Evolutionary conservation across 441 rosid genomes (phyloP).

Genomic region (Mallotus japonicus): DNA sequence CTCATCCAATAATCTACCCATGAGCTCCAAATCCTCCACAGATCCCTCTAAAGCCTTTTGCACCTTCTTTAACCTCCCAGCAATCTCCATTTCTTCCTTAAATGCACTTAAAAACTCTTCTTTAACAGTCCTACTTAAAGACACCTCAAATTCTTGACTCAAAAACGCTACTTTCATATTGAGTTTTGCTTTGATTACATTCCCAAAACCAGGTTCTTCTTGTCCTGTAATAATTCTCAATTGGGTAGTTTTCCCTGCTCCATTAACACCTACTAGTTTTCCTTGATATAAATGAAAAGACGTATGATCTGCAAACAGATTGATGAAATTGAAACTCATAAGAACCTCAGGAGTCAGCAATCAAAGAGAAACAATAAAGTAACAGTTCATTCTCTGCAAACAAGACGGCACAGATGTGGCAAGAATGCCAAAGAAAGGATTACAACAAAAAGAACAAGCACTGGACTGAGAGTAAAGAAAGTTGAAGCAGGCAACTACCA

Average conservation of each 20-base stretch:
- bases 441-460: background rate
- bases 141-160: slow-evolving; percentile 93
- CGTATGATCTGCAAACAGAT: slow-evolving; percentile 72
- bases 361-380: slow-evolving; percentile 2
- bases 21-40: slow-evolving; percentile 80
- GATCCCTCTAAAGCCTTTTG: slow-evolving; percentile 80
- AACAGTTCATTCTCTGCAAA: background rate
- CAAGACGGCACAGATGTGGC: background rate
- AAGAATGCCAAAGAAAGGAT: background rate
- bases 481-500: slow-evolving; percentile 55
- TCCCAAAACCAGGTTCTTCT: slow-evolving; percentile 87
- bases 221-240: slow-evolving; percentile 76
- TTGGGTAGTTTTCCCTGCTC: slow-evolving; percentile 96
- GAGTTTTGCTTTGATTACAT: slow-evolving; percentile 67
- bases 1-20: slow-evolving; percentile 94
- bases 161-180: slow-evolving; percentile 73
- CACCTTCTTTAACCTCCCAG: slow-evolving; percentile 61
- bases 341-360: slow-evolving; percentile 14
- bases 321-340: slow-evolving; percentile 21
- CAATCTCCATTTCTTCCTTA: slow-evolving; percentile 82
- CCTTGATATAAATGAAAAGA: slow-evolving; percentile 82
- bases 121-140: slow-evolving; percentile 75
- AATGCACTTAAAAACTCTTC: slow-evolving; percentile 93
- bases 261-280: slow-evolving; percentile 94
- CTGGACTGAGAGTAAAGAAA: slow-evolving; percentile 8